Evolutionary conservation across 345 rosid genomes (phyloP).

Genomic region (Carallia pectinifolia): DNA sequence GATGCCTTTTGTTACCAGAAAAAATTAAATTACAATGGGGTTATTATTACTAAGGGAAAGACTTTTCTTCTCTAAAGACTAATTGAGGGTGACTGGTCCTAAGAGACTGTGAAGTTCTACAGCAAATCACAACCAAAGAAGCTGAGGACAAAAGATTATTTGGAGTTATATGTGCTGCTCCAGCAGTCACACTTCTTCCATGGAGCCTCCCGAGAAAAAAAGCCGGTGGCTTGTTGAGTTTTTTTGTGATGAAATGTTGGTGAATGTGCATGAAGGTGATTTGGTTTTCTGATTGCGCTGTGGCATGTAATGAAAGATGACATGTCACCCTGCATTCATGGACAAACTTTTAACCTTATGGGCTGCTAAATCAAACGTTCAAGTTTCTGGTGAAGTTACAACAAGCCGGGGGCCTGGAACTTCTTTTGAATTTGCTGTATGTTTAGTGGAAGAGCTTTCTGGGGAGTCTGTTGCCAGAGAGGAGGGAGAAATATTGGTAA

Average conservation of each 20-base stretch:
- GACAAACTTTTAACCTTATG: slow-evolving; percentile 82
- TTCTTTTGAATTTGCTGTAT: no score
- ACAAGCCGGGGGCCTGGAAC: no score
- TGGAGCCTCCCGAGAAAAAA: slow-evolving; percentile 83
- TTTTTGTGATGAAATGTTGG: slow-evolving; percentile 4
- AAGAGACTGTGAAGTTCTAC: slow-evolving; percentile 71
- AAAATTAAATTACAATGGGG: no score
- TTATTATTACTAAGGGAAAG: neutral
- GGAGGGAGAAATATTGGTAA: no score
- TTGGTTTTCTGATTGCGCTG: slow-evolving; percentile 44
- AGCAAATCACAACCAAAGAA: slow-evolving; percentile 66
- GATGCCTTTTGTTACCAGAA: no score
- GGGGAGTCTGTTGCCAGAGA: no score
- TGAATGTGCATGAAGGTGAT: slow-evolving; percentile 3
- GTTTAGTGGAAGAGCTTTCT: no score
- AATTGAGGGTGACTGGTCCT: slow-evolving; percentile 22
- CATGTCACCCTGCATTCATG: slow-evolving; percentile 87
- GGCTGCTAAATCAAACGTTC: slow-evolving; percentile 86
- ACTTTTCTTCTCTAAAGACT: slow-evolving; percentile 1
- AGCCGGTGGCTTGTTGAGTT: slow-evolving; percentile 46
- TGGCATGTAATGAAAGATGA: slow-evolving; percentile 65
- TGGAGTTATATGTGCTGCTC: slow-evolving; percentile 44
- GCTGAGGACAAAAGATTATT: slow-evolving; percentile 56
- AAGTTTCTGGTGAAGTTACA: slow-evolving; percentile 71
- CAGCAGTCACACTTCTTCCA: slow-evolving; percentile 89